Evolutionary conservation across 441 rosid genomes (phyloP).

Genomic region (Populus hybrid): DNA sequence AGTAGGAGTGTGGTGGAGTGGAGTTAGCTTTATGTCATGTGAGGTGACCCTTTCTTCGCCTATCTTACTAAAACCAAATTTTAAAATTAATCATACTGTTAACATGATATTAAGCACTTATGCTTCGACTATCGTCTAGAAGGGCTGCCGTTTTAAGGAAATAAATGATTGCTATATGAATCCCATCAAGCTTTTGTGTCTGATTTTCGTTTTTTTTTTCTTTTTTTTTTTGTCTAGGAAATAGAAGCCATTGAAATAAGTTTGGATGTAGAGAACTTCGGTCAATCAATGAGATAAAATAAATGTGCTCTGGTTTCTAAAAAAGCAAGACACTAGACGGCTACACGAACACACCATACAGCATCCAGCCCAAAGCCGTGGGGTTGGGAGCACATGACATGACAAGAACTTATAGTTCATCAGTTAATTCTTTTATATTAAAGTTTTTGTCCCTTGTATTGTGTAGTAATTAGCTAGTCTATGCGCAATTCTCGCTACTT

Average conservation of each 20-base stretch:
- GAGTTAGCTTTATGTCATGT: conserved; percentile 82
- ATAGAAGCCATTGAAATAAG: not conserved
- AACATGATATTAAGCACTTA: conserved; percentile 19
- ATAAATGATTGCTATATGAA: conserved; percentile 18
- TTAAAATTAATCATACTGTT: conserved; percentile 8
- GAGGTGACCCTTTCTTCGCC: conserved; percentile 38
- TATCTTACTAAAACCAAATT: not conserved
- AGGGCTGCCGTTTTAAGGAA: conserved; percentile 5
- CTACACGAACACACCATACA: conserved; percentile 2
- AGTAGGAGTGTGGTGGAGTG: conserved; percentile 36
- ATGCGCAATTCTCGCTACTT: no score
- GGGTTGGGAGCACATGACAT: conserved; percentile 28
- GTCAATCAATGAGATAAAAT: conserved; percentile 48
- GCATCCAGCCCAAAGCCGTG: conserved; percentile 25
- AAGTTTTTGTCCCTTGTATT: no score
- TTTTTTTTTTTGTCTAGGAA: not conserved
- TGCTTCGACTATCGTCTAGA: conserved; percentile 27
- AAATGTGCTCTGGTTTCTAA: conserved; percentile 33
- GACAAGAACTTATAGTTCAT: not conserved
- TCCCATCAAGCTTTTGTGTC: conserved; percentile 11
- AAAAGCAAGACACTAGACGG: conserved; percentile 38
- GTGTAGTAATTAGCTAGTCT: no score
- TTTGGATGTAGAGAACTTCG: conserved; percentile 7
- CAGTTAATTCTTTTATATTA: no score
- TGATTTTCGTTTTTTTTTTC: not conserved